Conservation (phyloP, 192 early-diverging fungal genomes). For the Backusella sp. region DNA sequence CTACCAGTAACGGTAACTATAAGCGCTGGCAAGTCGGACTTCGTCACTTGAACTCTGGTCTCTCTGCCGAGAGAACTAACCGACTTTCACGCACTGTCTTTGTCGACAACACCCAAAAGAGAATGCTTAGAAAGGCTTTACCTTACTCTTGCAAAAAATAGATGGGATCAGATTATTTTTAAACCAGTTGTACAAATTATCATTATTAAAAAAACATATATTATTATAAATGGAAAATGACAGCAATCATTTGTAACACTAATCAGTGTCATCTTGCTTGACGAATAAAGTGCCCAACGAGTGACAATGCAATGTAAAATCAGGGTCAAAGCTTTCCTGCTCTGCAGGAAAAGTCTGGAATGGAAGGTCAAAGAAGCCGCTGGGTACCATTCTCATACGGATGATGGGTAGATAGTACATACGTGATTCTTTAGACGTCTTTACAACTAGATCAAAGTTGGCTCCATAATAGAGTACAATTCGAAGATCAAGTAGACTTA, state of each 20-base stretch:
- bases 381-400: too few relatives aligned
- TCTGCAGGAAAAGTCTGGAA: not conserved
- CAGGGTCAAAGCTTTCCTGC: not conserved
- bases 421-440: not conserved
- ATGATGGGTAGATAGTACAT: not conserved
- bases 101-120: constrained; percentile 33
- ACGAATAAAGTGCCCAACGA: not conserved
- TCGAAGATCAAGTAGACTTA: not conserved
- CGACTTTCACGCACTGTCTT: constrained; percentile 26
- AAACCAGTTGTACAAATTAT: constrained; percentile 5
- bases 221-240: not conserved
- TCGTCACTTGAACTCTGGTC: constrained; percentile 37
- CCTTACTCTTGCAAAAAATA: constrained; percentile 32
- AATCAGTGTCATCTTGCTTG: not conserved
- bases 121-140: constrained; percentile 37
- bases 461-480: not conserved
- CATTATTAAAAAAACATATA: not conserved
- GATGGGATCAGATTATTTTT: not conserved
- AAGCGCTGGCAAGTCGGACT: constrained; percentile 42
- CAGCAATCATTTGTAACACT: not conserved
- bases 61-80: constrained; percentile 35
- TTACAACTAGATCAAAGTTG: not conserved
- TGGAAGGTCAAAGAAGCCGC: not conserved
- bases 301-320: not conserved
- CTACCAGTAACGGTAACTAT: constrained; percentile 37